Evolutionary conservation across 495 filamentous ascomycete genomes (phyloP).

Genomic region (Talaromyces trachyspermus): DNA sequence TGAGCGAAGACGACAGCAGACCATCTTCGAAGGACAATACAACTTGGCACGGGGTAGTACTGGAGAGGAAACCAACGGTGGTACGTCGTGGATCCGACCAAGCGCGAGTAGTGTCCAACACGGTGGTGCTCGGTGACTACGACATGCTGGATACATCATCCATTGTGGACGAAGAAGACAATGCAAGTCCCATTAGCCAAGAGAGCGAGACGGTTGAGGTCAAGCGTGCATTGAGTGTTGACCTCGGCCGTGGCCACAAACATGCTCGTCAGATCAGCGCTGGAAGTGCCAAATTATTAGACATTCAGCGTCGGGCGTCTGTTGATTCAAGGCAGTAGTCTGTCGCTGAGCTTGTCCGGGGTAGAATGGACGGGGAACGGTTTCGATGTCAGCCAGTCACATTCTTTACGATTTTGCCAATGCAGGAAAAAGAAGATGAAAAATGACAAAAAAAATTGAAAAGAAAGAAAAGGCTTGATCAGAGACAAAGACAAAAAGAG

Average conservation of each 20-base stretch:
- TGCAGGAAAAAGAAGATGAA: neutral
- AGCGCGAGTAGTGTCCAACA: conserved; percentile 55
- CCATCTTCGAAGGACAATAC: neutral
- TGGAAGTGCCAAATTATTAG: conserved; percentile 62
- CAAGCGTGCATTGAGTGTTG: conserved; percentile 58
- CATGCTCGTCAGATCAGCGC: conserved; percentile 57
- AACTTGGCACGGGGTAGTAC: conserved; percentile 44
- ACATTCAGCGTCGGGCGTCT: conserved; percentile 46
- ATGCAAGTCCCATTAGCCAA: conserved; percentile 22
- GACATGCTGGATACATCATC: conserved; percentile 34
- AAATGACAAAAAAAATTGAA: conserved; percentile 2
- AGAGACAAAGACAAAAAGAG: neutral
- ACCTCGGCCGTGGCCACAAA: conserved; percentile 53
- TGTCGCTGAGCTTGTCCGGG: neutral
- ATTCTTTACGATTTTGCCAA: neutral
- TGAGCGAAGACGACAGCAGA: neutral
- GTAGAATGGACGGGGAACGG: neutral
- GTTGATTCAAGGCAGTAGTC: conserved; percentile 14
- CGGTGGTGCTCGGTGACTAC: conserved; percentile 58
- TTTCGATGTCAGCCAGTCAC: neutral
- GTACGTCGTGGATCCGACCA: conserved; percentile 42
- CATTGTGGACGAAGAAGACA: conserved; percentile 31
- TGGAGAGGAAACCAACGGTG: conserved; percentile 51
- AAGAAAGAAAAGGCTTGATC: conserved; percentile 2
- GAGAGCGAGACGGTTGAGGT: conserved; percentile 32